Evolutionary conservation across 169 alveolate genomes (phyloP).

Genomic region (Cryptosporidium sp.): DNA sequence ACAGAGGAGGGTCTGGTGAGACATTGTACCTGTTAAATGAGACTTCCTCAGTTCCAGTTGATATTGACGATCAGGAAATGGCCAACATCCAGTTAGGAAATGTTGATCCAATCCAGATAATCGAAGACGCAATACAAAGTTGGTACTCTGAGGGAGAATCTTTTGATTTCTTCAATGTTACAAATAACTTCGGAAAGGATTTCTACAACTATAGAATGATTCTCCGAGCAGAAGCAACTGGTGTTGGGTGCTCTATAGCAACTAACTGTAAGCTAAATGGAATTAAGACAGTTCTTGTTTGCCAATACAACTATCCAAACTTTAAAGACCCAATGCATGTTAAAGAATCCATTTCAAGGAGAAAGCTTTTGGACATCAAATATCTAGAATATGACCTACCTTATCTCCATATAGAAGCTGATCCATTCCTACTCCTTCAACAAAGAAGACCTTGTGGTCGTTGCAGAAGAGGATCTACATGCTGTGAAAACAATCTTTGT

Average conservation of each 20-base stretch:
- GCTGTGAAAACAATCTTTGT: slow-evolving; percentile 74
- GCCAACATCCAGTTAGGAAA: slow-evolving; percentile 38
- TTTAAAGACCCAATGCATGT: slow-evolving; percentile 55
- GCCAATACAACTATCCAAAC: slow-evolving; percentile 74
- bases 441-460: slow-evolving; percentile 76
- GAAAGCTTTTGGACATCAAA: slow-evolving; percentile 42
- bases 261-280: slow-evolving; percentile 76
- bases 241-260: slow-evolving; percentile 79
- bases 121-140: slow-evolving; percentile 43
- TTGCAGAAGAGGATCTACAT: slow-evolving; percentile 74
- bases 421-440: slow-evolving; percentile 66
- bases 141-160: slow-evolving; percentile 59
- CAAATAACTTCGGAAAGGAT: slow-evolving; percentile 56
- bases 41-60: slow-evolving; percentile 49
- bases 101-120: slow-evolving; percentile 16
- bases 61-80: slow-evolving; percentile 58
- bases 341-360: slow-evolving; percentile 44
- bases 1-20: slow-evolving; percentile 74
- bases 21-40: slow-evolving; percentile 32
- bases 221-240: slow-evolving; percentile 80
- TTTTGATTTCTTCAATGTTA: slow-evolving; percentile 33
- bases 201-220: slow-evolving; percentile 58
- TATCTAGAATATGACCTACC: slow-evolving; percentile 52
- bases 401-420: slow-evolving; percentile 58
- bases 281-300: slow-evolving; percentile 38